A percentile compares a stretch with the other conserved stretches of the same genome.
Evolutionary conservation across 345 rosid genomes (phyloP).

Genomic region (Lagerstroemia speciosa): DNA sequence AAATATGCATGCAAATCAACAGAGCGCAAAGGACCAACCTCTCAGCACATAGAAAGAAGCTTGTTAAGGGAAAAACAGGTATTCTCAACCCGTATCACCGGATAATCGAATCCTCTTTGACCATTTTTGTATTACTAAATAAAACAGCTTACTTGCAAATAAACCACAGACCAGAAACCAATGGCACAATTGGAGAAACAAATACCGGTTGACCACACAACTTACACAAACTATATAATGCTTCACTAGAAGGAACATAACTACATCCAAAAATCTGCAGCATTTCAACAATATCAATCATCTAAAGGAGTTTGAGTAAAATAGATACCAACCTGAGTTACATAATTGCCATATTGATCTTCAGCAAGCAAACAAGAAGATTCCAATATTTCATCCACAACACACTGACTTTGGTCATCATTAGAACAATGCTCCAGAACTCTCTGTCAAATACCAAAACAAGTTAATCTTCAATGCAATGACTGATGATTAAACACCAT

Average conservation of each 20-base stretch:
- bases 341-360: conserved; percentile 98
- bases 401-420: conserved; percentile 61
- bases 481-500: neutral
- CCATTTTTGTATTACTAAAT: neutral
- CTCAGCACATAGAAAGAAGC: neutral
- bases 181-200: neutral
- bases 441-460: conserved; percentile 42
- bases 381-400: conserved; percentile 85
- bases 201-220: neutral
- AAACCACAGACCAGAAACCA: neutral
- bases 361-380: conserved; percentile 75
- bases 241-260: neutral
- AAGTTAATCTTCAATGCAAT: neutral
- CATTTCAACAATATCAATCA: neutral
- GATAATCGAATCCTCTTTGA: neutral
- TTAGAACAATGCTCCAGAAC: conserved; percentile 91
- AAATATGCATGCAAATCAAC: neutral
- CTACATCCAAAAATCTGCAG: neutral
- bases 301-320: neutral
- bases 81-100: neutral
- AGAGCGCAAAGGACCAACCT: neutral
- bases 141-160: neutral
- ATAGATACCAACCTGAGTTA: conserved; percentile 63
- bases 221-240: neutral
- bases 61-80: neutral